These are phyloP conservation scores for Cyclotella sp. DNA, from an alignment of 108 stramenopile species.

Conservation along the genomic window DNA sequence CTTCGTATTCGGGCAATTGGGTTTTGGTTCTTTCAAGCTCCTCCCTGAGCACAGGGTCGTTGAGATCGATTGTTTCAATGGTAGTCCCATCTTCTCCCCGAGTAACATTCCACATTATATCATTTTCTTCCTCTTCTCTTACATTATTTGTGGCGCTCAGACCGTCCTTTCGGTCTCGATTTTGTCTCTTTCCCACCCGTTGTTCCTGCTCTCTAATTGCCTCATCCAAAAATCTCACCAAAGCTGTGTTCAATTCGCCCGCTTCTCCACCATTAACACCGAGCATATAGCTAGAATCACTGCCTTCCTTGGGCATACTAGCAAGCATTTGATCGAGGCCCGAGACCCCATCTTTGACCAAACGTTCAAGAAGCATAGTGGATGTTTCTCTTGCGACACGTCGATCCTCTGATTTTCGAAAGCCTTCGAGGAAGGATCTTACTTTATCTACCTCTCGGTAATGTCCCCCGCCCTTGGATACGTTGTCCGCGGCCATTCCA, in stretches of 20 bases:
- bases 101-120: slow-evolving; percentile 73
- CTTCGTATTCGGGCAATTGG: slow-evolving; percentile 16
- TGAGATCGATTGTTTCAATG: slow-evolving; percentile 84
- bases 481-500: slow-evolving; percentile 79
- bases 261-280: slow-evolving; percentile 54
- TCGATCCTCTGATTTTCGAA: slow-evolving; percentile 78
- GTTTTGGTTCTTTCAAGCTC: slow-evolving; percentile 54
- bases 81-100: slow-evolving; percentile 66
- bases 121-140: slow-evolving; percentile 42
- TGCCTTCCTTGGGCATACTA: slow-evolving; percentile 72
- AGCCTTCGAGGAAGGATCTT: slow-evolving; percentile 82
- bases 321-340: slow-evolving; percentile 76
- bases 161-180: slow-evolving; percentile 1
- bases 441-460: slow-evolving; percentile 83
- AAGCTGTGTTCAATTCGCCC: slow-evolving; percentile 81
- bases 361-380: slow-evolving; percentile 76
- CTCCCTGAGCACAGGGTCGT: slow-evolving; percentile 65
- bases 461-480: slow-evolving; percentile 81
- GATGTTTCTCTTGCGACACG: slow-evolving; percentile 78
- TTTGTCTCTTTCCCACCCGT: slow-evolving; percentile 60
- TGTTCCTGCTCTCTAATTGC: slow-evolving; percentile 82
- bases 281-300: slow-evolving; percentile 28
- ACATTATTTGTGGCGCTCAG: background rate
- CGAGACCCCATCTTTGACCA: slow-evolving; percentile 78
- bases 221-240: slow-evolving; percentile 81